A percentile compares a stretch with the other conserved stretches of the same genome.
Conservation (phyloP, 139 green algal species). For the Haematococcus lacustris region DNA sequence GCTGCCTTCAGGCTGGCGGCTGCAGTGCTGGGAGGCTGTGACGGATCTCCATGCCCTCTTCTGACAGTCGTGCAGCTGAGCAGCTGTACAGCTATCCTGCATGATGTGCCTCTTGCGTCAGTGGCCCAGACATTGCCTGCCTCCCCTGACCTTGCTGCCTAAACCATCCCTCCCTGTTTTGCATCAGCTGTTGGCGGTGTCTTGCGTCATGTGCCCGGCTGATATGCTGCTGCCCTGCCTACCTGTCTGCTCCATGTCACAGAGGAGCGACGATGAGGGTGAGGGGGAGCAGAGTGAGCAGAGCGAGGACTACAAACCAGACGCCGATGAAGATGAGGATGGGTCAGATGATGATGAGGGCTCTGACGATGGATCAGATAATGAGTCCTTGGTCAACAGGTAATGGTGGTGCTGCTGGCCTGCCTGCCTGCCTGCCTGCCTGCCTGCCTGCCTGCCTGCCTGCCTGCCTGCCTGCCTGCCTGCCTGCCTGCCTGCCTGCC, state of each 20-base stretch:
- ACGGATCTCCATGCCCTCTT: background rate
- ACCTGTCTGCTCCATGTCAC: background rate
- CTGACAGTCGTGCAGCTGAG: background rate
- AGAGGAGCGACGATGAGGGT: slow-evolving; percentile 65
- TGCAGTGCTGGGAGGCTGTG: no score
- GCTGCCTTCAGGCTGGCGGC: background rate
- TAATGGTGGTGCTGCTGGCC: background rate
- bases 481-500: no score
- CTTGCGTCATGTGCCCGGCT: background rate
- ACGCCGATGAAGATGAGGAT: slow-evolving; percentile 49
- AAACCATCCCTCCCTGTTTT: background rate
- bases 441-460: no score
- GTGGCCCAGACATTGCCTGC: background rate
- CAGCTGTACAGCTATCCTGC: background rate
- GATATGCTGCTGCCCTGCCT: background rate
- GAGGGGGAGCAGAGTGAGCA: slow-evolving; percentile 42
- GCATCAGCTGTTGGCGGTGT: background rate
- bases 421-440: no score
- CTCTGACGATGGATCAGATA: slow-evolving; percentile 27
- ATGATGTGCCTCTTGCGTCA: background rate
- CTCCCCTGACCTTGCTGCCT: background rate
- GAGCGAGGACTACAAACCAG: slow-evolving; percentile 61
- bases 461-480: no score
- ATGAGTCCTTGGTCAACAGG: slow-evolving; percentile 39
- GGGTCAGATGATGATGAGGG: slow-evolving; percentile 33